phyloP scores from a whole-genome alignment of 2,329 filamentous ascomycete species.

The Monosporascus sp. region DNA sequence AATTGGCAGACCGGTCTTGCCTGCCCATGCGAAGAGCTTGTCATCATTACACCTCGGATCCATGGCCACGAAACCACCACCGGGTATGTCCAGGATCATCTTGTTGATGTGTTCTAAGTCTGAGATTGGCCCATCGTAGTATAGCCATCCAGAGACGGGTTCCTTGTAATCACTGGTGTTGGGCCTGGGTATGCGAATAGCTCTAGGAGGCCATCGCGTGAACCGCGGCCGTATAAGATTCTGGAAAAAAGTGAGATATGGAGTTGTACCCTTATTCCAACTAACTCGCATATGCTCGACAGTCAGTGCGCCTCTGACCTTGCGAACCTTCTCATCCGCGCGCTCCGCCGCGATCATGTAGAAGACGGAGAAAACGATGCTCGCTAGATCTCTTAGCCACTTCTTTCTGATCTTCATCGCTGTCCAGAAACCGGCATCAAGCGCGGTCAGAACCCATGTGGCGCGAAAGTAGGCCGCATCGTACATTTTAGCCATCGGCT shows the following conservation, averaged over 20 bases:
- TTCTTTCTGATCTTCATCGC: slow-evolving; percentile 84
- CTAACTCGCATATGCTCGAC: slow-evolving; percentile 87
- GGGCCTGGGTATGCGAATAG: slow-evolving; percentile 79
- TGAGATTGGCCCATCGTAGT: slow-evolving; percentile 83
- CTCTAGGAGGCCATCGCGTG: slow-evolving; percentile 74
- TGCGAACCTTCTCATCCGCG: slow-evolving; percentile 93
- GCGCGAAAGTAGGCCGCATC: slow-evolving; percentile 88
- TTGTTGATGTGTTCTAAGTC: slow-evolving; percentile 72
- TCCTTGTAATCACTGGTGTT: slow-evolving; percentile 76
- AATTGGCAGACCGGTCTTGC: slow-evolving; percentile 80
- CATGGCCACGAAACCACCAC: slow-evolving; percentile 96
- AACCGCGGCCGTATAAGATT: slow-evolving; percentile 71
- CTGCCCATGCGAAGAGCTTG: slow-evolving; percentile 88
- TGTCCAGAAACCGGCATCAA: slow-evolving; percentile 97
- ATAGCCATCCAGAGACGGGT: slow-evolving; percentile 82
- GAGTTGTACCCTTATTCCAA: slow-evolving; percentile 92
- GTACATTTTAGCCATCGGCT: slow-evolving; percentile 92
- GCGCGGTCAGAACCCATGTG: slow-evolving; percentile 90
- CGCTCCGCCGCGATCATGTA: slow-evolving; percentile 91
- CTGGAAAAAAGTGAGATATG: slow-evolving; percentile 73
- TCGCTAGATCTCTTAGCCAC: slow-evolving; percentile 76
- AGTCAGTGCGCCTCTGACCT: slow-evolving; percentile 79
- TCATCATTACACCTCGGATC: slow-evolving; percentile 91
- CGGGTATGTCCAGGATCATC: slow-evolving; percentile 83
- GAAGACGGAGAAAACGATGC: slow-evolving; percentile 80